phyloP scores from a whole-genome alignment of 768 basidiomycete genomes.

The Lactifluus hygrophoroides region DNA sequence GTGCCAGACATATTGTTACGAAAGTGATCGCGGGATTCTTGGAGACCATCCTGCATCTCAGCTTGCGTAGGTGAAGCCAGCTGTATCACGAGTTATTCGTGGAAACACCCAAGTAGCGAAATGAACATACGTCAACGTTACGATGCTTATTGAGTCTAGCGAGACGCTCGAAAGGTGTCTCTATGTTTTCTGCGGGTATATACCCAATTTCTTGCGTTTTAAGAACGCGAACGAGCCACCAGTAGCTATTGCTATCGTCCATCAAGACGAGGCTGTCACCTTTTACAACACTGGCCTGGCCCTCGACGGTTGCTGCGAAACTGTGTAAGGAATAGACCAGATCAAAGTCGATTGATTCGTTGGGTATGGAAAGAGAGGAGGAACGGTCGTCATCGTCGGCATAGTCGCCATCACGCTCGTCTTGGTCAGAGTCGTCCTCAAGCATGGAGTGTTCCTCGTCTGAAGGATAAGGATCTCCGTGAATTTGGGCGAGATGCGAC shows the following conservation, averaged over 20 bases:
- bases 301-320: slow-evolving; percentile 96
- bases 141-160: slow-evolving; percentile 94
- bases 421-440: slow-evolving; percentile 75
- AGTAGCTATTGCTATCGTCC: slow-evolving; percentile 98
- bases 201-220: slow-evolving; percentile 99
- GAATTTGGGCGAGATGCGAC: slow-evolving; percentile 39
- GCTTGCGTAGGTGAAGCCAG: slow-evolving; percentile 66
- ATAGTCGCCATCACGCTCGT: slow-evolving; percentile 57
- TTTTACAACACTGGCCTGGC: slow-evolving; percentile 97
- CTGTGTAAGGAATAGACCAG: slow-evolving; percentile 91
- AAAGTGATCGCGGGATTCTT: slow-evolving; percentile 44
- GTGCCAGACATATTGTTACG: slow-evolving; percentile 42
- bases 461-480: slow-evolving; percentile 43
- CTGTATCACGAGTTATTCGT: slow-evolving; percentile 30
- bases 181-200: slow-evolving; percentile 98
- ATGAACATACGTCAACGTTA: slow-evolving; percentile 79
- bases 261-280: slow-evolving; percentile 94
- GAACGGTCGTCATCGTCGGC: slow-evolving; percentile 74
- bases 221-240: slow-evolving; percentile 98
- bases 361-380: slow-evolving; percentile 78
- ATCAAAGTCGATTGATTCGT: slow-evolving; percentile 90
- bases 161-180: slow-evolving; percentile 94
- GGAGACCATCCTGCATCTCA: slow-evolving; percentile 51
- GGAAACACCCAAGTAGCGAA: background rate
- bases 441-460: slow-evolving; percentile 78